These are phyloP conservation scores for Gossypium arboreum DNA, from an alignment of 345 rosid species.

Conservation along the genomic window DNA sequence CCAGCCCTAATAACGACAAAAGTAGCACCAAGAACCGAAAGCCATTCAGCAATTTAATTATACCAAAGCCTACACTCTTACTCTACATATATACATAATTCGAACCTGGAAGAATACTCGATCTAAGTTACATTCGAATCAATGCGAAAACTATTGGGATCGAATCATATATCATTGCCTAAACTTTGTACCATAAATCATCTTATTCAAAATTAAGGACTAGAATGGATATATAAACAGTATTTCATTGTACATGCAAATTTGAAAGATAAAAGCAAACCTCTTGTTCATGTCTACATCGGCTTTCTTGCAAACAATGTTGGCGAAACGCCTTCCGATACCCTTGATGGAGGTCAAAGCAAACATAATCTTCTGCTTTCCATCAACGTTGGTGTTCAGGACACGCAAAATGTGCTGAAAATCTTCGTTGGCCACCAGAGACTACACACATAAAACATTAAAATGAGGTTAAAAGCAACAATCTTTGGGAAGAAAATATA, in stretches of 20 bases:
- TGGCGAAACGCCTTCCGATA: conserved; percentile 79
- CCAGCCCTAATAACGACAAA: conserved; percentile 55
- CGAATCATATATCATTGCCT: not conserved
- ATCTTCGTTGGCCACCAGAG: conserved; percentile 81
- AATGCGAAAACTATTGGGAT: no score
- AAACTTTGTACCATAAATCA: not conserved
- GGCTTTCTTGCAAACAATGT: conserved; percentile 94
- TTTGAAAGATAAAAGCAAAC: conserved; percentile 20
- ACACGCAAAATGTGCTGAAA: conserved; percentile 95
- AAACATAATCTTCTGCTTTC: conserved; percentile 87
- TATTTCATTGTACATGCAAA: not conserved
- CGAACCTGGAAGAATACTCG: not conserved
- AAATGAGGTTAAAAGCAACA: not conserved
- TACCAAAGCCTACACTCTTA: not conserved
- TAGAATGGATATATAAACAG: no score
- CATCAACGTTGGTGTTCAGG: conserved; percentile 84
- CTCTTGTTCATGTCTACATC: conserved; percentile 97
- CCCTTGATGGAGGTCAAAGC: conserved; percentile 92
- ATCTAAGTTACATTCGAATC: not conserved
- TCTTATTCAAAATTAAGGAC: not conserved
- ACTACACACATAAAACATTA: conserved; percentile 33
- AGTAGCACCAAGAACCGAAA: not conserved
- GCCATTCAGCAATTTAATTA: not conserved
- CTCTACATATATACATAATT: not conserved
- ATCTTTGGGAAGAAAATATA: not conserved